A percentile compares a stretch with the other conserved stretches of the same genome.
Evolutionary conservation across 1,284 basidiomycete genomes (phyloP).

Genomic region (Microbotryum scabiosae): DNA sequence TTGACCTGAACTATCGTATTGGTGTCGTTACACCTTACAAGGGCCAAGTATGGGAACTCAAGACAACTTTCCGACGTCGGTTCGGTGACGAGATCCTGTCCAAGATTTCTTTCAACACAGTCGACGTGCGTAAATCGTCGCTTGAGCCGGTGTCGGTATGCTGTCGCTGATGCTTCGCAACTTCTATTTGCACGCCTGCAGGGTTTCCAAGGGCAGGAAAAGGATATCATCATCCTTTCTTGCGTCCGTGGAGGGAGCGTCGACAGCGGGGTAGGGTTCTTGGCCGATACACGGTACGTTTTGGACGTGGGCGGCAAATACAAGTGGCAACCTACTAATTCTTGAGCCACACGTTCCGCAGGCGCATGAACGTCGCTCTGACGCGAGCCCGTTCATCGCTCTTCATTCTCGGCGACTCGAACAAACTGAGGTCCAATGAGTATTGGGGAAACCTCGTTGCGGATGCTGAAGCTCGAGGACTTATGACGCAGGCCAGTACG

Average conservation of each 20-base stretch:
- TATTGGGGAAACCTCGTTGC: conserved; percentile 69
- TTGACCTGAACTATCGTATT: conserved; percentile 54
- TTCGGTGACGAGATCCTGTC: conserved; percentile 67
- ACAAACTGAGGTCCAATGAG: conserved; percentile 73
- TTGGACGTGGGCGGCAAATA: background rate
- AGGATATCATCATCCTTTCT: conserved; percentile 90
- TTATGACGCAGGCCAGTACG: conserved; percentile 42
- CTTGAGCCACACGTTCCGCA: conserved; percentile 24
- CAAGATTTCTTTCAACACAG: conserved; percentile 89
- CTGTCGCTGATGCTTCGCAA: background rate
- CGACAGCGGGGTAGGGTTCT: conserved; percentile 73
- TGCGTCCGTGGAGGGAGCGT: conserved; percentile 64
- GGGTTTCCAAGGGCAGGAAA: conserved; percentile 96
- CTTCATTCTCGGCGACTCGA: conserved; percentile 83
- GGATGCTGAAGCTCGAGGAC: conserved; percentile 54
- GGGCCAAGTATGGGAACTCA: conserved; percentile 75
- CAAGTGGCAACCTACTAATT: background rate
- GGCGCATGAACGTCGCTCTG: conserved; percentile 95
- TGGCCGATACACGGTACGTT: conserved; percentile 43
- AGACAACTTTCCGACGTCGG: conserved; percentile 57
- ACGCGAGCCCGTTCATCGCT: conserved; percentile 91
- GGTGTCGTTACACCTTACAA: conserved; percentile 95
- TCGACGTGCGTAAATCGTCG: conserved; percentile 44
- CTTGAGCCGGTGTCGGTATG: background rate
- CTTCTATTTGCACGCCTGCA: conserved; percentile 38